Evolutionary conservation across 176 grass and related monocot genomes (phyloP).

Genomic region (Melocanna baccifera): DNA sequence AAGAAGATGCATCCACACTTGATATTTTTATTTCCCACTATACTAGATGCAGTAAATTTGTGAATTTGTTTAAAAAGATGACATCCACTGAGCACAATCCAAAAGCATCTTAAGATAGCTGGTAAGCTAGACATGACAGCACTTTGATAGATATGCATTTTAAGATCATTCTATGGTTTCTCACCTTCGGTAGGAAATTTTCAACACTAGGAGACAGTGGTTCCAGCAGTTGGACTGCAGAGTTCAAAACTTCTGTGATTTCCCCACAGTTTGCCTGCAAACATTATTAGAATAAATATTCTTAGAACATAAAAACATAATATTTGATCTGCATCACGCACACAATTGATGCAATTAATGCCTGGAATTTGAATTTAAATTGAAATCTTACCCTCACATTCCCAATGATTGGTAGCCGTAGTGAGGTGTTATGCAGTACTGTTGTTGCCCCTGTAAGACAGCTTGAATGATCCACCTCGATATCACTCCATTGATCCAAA

Average conservation of each 20-base stretch:
- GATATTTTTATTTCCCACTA: neutral
- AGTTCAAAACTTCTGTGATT: conserved; percentile 57
- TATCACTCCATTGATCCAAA: conserved; percentile 55
- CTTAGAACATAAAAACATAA: neutral
- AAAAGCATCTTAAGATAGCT: neutral
- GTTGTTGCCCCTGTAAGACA: conserved; percentile 56
- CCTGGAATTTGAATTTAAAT: neutral
- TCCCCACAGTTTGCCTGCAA: conserved; percentile 56
- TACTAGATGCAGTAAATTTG: neutral
- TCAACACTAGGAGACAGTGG: conserved; percentile 35
- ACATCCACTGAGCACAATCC: neutral
- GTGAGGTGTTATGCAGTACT: conserved; percentile 63
- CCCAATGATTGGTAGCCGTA: conserved; percentile 53
- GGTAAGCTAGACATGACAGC: neutral
- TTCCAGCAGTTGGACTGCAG: conserved; percentile 50
- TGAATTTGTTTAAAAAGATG: neutral
- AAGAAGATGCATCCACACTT: neutral
- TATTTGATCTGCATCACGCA: neutral
- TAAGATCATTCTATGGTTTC: neutral
- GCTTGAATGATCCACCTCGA: conserved; percentile 52
- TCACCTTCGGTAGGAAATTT: conserved; percentile 68
- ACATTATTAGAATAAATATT: conserved; percentile 10
- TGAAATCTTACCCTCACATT: conserved; percentile 53
- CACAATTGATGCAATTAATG: neutral
- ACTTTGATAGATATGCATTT: neutral